Base-by-base conservation (phyloP, 2,329 filamentous ascomycete genomes). In the Pseudogymnoascus sp. region DNA sequence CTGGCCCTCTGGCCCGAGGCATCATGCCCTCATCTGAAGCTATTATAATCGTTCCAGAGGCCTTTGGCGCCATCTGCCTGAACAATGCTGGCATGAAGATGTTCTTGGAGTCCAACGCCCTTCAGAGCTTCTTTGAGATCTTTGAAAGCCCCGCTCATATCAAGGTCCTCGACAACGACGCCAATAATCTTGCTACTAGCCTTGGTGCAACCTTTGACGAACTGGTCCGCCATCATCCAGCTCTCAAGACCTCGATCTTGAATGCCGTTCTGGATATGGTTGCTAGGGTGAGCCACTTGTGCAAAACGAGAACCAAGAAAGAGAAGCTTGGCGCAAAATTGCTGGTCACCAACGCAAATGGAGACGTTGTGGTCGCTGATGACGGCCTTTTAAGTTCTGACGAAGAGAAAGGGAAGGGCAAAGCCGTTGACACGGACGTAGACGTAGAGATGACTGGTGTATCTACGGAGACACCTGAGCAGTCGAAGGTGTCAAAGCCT, bases 81-180 rank as follows among this genome's bases (percentile, higher is more conserved):
- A 97, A 97, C 68, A 88, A 90, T 65, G 80, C 85, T 29, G 94
- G 94, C 7, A 88, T 97, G 80, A 88, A 89, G 69, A 82, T 97
- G 71, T 95, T 99, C 69, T 86, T 91, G 62, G 83, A 86, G 0
- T 97, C 92, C 0, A 82, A 85, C 63, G 92, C 91, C 1, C 80
- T 99, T 48, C 87, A 92, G 62, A 89, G 86, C 67, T 97, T 92
- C 72, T 88, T 99, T 66, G 90, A 97, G 72, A 91, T 97, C n/a
- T 99, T 99, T 67, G 90, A 97, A 74, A 97, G 91, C 67, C 87
- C 92, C 2, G 82, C 86, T 13, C 95, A 99, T 74, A 86, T 99
- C 63, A 90, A 89, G 68, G 88, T 87, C 65, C 86, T 99, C 81
- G 86, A 90, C 65, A 79, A 80, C 37, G 93, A 96, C 66, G 78